Percentiles rank a stretch among this genome's conserved stretches.
Conservation (phyloP, 2,329 filamentous ascomycete species). For the Alternaria conjuncta region DNA sequence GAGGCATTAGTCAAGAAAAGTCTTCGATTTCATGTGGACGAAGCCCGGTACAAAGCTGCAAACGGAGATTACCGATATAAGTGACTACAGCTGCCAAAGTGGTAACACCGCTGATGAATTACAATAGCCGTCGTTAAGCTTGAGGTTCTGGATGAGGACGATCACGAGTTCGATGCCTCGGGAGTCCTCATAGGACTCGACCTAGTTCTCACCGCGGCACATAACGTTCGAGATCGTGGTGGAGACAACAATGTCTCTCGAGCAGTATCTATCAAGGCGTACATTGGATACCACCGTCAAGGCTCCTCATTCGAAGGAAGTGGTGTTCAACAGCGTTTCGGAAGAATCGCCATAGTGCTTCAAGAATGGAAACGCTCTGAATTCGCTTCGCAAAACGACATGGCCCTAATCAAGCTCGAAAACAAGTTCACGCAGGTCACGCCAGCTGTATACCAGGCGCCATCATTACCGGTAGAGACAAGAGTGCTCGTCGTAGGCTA, state of each 20-base stretch:
- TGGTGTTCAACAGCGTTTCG: not conserved
- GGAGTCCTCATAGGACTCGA: not conserved
- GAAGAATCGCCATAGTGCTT: accelerated
- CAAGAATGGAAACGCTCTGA: not conserved
- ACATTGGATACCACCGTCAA: not conserved
- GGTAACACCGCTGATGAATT: not conserved
- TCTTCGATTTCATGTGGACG: no score
- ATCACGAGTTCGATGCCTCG: not conserved
- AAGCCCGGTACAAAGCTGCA: no score
- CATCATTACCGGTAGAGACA: not conserved
- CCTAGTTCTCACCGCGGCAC: not conserved
- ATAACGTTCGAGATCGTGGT: accelerated
- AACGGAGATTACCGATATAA: no score
- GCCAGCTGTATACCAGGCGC: not conserved
- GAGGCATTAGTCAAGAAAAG: no score
- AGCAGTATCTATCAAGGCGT: not conserved
- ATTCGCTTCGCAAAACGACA: not conserved
- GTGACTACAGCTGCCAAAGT: no score
- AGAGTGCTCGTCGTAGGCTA: not conserved
- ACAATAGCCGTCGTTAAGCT: not conserved
- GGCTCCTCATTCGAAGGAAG: not conserved
- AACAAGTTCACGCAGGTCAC: not conserved
- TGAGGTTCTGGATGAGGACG: not conserved
- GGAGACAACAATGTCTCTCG: not conserved
- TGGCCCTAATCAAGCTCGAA: not conserved